Conservation (phyloP, 768 basidiomycete genomes). For the Fomitopsis serialis region DNA sequence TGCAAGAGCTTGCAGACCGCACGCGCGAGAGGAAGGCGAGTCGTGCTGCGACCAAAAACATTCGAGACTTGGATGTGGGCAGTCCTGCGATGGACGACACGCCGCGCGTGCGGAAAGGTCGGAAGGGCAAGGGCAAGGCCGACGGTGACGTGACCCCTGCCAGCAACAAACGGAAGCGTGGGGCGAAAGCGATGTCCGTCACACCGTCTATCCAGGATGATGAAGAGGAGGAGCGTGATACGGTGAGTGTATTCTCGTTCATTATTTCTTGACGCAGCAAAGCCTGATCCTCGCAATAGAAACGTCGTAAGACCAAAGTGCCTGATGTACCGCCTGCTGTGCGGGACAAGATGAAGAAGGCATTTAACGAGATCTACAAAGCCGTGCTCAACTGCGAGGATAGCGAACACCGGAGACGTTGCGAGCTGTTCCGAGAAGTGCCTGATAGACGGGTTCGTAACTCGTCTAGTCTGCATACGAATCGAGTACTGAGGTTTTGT, state of each 20-base stretch:
- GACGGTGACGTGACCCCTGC: conserved; percentile 27
- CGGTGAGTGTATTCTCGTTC: conserved; percentile 35
- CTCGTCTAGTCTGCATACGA: neutral
- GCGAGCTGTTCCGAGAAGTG: conserved; percentile 84
- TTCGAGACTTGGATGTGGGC: conserved; percentile 45
- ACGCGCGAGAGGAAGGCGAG: conserved; percentile 61
- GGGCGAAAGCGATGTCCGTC: conserved; percentile 66
- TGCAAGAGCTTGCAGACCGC: conserved; percentile 67
- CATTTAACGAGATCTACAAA: conserved; percentile 69
- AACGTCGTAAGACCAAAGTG: conserved; percentile 77
- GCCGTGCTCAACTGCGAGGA: conserved; percentile 72
- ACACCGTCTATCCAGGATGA: conserved; percentile 72
- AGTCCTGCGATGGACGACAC: conserved; percentile 22
- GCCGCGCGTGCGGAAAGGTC: conserved; percentile 45
- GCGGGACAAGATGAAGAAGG: conserved; percentile 79
- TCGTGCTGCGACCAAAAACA: conserved; percentile 51
- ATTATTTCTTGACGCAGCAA: neutral
- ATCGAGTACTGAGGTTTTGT: conserved; percentile 11
- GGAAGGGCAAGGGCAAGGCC: conserved; percentile 46
- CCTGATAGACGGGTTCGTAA: conserved; percentile 65
- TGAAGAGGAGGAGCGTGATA: conserved; percentile 71
- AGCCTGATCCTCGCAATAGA: conserved; percentile 39
- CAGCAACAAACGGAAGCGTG: conserved; percentile 73
- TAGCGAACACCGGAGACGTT: conserved; percentile 69
- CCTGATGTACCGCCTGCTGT: conserved; percentile 51